Evolutionary conservation across 257 asterid species (phyloP).

Genomic region (Ajuga chamaepitys): DNA sequence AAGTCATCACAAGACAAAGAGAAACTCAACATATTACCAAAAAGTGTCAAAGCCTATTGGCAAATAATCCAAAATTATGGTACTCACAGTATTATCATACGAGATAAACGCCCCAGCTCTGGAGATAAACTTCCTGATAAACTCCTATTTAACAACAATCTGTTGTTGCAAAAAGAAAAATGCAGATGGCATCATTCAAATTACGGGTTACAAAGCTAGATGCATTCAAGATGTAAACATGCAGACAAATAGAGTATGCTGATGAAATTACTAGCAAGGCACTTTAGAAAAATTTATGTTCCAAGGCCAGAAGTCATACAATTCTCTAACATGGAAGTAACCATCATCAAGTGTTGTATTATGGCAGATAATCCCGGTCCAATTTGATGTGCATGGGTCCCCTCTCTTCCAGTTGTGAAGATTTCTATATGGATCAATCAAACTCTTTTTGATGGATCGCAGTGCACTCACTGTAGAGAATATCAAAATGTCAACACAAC

Average conservation of each 20-base stretch:
- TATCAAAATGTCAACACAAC: neutral
- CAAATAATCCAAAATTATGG: constrained; percentile 6
- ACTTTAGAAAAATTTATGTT: neutral
- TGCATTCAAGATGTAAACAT: neutral
- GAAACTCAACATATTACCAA: neutral
- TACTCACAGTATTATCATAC: constrained; percentile 68
- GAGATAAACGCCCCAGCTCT: constrained; percentile 63
- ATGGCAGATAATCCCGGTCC: constrained; percentile 69
- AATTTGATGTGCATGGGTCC: constrained; percentile 65
- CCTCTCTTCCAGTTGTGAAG: constrained; percentile 58
- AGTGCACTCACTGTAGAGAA: constrained; percentile 56
- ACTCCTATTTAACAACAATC: constrained; percentile 42
- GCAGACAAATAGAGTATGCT: neutral
- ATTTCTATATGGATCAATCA: constrained; percentile 46
- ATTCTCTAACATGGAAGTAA: constrained; percentile 58
- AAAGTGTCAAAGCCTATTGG: neutral
- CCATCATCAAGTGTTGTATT: constrained; percentile 45
- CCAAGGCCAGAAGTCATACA: constrained; percentile 42
- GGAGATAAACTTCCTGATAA: constrained; percentile 76
- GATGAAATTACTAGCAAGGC: neutral
- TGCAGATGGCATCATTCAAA: neutral
- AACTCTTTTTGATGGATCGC: constrained; percentile 36
- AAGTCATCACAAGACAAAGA: neutral
- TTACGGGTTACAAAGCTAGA: neutral
- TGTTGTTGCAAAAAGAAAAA: constrained; percentile 18